These are phyloP conservation scores for Phytophthora megakarya DNA, from an alignment of 352 stramenopile species.

Conservation along the genomic window DNA sequence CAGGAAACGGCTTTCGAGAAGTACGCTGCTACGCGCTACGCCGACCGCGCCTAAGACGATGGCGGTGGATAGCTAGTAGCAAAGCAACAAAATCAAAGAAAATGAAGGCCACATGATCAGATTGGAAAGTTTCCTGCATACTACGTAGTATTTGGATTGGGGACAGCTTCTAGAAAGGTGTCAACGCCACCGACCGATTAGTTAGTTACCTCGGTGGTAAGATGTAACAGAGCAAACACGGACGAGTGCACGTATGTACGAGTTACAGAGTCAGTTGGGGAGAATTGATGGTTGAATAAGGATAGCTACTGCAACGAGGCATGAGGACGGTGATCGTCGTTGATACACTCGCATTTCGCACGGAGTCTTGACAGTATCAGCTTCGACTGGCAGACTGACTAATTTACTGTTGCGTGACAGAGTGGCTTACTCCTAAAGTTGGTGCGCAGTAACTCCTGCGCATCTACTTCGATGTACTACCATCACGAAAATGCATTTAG, in stretches of 20 bases:
- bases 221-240: constrained; percentile 28
- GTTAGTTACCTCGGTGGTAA: constrained; percentile 11
- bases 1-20: constrained; percentile 70
- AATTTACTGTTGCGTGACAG: no score
- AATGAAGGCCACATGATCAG: constrained; percentile 15
- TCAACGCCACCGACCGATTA: no score
- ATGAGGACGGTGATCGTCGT: no score
- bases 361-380: no score
- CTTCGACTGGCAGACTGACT: no score
- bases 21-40: constrained; percentile 55
- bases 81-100: constrained; percentile 24
- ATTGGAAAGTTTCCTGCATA: constrained; percentile 7
- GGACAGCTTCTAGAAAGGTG: background rate
- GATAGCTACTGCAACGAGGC: background rate
- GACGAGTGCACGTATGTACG: no score
- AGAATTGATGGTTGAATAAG: no score
- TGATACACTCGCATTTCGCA: no score
- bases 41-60: constrained; percentile 53
- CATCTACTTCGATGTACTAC: no score
- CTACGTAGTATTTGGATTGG: background rate
- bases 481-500: constrained; percentile 23
- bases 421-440: no score
- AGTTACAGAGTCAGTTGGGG: no score
- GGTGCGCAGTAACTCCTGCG: no score
- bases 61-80: constrained; percentile 4